These are phyloP conservation scores for Alternaria burnsii DNA, from an alignment of 2,329 filamentous ascomycete species.

Conservation along the genomic window DNA sequence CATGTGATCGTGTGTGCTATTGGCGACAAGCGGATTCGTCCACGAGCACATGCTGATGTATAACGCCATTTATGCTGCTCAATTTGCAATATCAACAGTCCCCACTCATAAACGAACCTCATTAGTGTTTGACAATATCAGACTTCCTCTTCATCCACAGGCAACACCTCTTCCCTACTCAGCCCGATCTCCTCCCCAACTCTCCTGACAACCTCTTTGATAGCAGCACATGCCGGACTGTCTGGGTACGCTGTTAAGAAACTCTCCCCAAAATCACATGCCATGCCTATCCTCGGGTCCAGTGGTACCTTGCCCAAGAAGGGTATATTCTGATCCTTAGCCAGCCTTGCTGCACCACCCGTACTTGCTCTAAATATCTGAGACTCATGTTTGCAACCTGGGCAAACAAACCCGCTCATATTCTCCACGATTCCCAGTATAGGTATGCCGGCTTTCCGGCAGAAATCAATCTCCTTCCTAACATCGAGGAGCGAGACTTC, in stretches of 20 bases:
- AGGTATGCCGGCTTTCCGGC: constrained; percentile 88
- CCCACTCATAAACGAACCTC: neutral
- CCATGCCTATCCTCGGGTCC: constrained; percentile 93
- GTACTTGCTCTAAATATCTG: constrained; percentile 93
- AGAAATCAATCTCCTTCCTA: constrained; percentile 97
- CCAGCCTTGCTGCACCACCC: constrained; percentile 81
- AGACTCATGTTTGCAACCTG: constrained; percentile 80
- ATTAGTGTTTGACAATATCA: neutral
- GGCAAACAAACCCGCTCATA: constrained; percentile 97
- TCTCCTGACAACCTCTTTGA: constrained; percentile 79
- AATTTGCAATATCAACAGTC: neutral
- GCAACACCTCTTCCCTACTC: constrained; percentile 38
- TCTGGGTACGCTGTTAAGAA: constrained; percentile 95
- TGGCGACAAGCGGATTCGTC: neutral
- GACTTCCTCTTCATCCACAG: constrained; percentile 28
- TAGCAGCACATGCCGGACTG: constrained; percentile 84
- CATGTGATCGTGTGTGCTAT: neutral
- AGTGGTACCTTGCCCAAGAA: constrained; percentile 91
- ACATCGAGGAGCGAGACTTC: constrained; percentile 93
- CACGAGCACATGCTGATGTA: neutral
- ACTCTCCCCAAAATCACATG: constrained; percentile 96
- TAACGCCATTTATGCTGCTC: neutral
- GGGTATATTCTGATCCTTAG: constrained; percentile 84
- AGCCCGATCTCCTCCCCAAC: constrained; percentile 62
- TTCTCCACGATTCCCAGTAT: constrained; percentile 95